Evolutionary conservation across 768 basidiomycete genomes (phyloP).

Genomic region (Suillus plorans): DNA sequence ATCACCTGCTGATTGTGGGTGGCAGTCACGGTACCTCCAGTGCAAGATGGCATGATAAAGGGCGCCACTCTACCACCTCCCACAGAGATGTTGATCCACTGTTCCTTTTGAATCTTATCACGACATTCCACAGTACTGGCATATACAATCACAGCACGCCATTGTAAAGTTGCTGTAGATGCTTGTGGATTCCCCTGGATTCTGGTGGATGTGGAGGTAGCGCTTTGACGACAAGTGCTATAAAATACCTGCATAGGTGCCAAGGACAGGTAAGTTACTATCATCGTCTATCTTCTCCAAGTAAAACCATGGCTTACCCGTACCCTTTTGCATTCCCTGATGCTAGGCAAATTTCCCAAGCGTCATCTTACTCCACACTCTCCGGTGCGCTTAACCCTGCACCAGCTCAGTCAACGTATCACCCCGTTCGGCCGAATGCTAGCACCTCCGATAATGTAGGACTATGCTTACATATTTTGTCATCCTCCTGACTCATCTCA

Average conservation of each 20-base stretch:
- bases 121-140: neutral
- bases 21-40: neutral
- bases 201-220: neutral
- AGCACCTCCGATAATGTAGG: neutral
- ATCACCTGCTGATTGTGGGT: neutral
- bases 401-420: neutral
- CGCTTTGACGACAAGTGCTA: neutral
- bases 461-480: neutral
- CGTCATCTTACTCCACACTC: neutral
- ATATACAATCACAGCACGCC: neutral
- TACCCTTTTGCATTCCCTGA: constrained; percentile 24
- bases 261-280: neutral
- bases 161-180: neutral
- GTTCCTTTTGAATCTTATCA: neutral
- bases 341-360: neutral
- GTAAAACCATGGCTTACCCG: constrained; percentile 18
- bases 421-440: neutral
- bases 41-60: neutral
- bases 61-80: neutral
- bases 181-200: neutral
- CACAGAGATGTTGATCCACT: neutral
- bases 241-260: neutral
- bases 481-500: neutral
- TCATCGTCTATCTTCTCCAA: neutral
- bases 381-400: neutral